Evolutionary conservation across 257 asterid genomes (phyloP).

Genomic region (Ligustrum vulgare): DNA sequence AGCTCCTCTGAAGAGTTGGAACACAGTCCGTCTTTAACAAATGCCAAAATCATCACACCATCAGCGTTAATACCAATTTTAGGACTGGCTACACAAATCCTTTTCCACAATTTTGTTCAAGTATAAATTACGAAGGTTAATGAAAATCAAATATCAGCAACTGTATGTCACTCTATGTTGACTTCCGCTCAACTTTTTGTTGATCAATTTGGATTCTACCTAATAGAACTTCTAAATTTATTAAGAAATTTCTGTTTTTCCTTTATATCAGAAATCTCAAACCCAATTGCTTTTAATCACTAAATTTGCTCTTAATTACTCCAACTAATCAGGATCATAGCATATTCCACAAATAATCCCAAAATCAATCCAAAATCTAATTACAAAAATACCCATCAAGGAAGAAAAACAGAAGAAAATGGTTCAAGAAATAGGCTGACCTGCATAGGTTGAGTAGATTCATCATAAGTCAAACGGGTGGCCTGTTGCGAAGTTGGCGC

Average conservation of each 20-base stretch:
- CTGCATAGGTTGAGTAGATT: constrained; percentile 55
- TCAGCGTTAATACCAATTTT: not conserved
- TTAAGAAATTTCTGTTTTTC: not conserved
- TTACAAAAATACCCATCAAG: constrained; percentile 15
- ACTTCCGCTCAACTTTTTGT: not conserved
- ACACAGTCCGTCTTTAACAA: not conserved
- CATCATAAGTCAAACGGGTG: constrained; percentile 30
- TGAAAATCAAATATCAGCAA: not conserved
- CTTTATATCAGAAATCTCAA: not conserved
- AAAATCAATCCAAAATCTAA: not conserved
- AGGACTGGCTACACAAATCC: not conserved
- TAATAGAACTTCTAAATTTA: not conserved
- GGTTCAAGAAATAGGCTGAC: constrained; percentile 32
- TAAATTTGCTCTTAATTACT: not conserved
- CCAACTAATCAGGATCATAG: not conserved
- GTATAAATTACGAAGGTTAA: not conserved
- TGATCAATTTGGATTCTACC: not conserved
- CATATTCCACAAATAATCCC: not conserved
- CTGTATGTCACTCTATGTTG: not conserved
- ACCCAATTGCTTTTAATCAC: not conserved
- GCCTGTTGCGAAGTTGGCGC: constrained; percentile 39
- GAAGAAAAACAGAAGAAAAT: not conserved
- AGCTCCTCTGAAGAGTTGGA: not conserved
- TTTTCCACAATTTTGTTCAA: not conserved
- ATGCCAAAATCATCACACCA: not conserved